phyloP scores from a whole-genome alignment of 75 land plant genomes.

The Gnetum montanum region DNA sequence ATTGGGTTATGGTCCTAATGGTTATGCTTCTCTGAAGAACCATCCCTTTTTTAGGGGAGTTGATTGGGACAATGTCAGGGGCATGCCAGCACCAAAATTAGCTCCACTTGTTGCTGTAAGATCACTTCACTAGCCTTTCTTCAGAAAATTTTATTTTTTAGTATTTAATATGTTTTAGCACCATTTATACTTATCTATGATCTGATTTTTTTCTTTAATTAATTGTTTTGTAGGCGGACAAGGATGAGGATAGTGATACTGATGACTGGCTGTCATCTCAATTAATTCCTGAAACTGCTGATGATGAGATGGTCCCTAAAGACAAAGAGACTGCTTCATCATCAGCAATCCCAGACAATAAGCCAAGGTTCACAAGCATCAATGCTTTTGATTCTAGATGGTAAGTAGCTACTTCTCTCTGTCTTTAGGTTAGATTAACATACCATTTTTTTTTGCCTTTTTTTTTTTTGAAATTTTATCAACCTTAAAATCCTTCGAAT shows the following conservation, averaged over 20 bases:
- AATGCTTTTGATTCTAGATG: constrained; percentile 9
- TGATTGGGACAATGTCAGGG: constrained; percentile 70
- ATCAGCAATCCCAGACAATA: neutral
- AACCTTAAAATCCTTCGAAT: no score
- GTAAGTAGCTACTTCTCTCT: constrained; percentile 1
- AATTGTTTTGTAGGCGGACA: neutral
- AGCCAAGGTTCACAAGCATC: constrained; percentile 1
- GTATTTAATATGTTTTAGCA: no score
- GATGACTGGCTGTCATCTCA: constrained; percentile 3
- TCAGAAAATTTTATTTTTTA: no score
- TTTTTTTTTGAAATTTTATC: no score
- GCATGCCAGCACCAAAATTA: constrained; percentile 51
- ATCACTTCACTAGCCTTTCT: no score
- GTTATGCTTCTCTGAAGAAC: constrained; percentile 70
- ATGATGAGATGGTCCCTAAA: constrained; percentile 4
- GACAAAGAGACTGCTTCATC: constrained; percentile 3
- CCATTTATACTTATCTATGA: no score
- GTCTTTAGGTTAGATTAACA: no score
- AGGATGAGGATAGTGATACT: constrained; percentile 4
- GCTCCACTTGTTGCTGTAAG: constrained; percentile 29
- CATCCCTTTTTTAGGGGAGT: constrained; percentile 86
- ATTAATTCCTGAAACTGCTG: neutral
- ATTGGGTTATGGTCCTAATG: constrained; percentile 74
- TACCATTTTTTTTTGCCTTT: no score
- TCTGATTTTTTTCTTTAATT: neutral